Evolutionary conservation across 2,329 filamentous ascomycete genomes (phyloP).

Genomic region (Fusarium oligoseptatum): DNA sequence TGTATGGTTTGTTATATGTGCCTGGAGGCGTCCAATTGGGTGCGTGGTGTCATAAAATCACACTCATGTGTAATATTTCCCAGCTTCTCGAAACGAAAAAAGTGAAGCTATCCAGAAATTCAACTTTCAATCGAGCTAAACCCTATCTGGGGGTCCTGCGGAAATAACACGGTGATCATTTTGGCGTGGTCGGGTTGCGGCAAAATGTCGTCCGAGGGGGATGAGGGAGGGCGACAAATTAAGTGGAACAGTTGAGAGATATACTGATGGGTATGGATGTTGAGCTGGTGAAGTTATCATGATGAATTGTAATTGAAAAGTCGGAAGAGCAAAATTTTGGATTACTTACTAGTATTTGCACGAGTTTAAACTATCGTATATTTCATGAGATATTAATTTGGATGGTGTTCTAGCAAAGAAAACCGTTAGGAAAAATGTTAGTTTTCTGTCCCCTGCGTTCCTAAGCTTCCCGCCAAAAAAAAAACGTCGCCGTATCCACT

Average conservation of each 20-base stretch:
- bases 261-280: conserved; percentile 10
- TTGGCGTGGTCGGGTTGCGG: conserved; percentile 35
- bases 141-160: conserved; percentile 11
- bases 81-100: conserved; percentile 6
- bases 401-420: neutral
- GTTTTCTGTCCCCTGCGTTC: conserved; percentile 21
- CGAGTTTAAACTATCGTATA: neutral
- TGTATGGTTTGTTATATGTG: neutral
- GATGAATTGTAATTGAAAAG: neutral
- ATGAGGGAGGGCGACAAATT: conserved; percentile 23
- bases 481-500: conserved; percentile 47
- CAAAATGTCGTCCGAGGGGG: conserved; percentile 32
- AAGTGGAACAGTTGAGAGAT: conserved; percentile 23
- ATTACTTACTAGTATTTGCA: neutral
- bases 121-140: conserved; percentile 19
- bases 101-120: conserved; percentile 44
- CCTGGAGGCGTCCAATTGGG: conserved; percentile 1
- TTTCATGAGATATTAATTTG: neutral
- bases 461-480: conserved; percentile 49
- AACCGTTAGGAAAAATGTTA: neutral
- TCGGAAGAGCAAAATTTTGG: no score
- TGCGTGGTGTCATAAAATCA: conserved; percentile 14
- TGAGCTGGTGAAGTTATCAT: neutral
- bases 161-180: conserved; percentile 30
- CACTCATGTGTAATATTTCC: conserved; percentile 17